phyloP scores from a whole-genome alignment of 164 flowering plant species.

The Nymphaea thermarum region DNA sequence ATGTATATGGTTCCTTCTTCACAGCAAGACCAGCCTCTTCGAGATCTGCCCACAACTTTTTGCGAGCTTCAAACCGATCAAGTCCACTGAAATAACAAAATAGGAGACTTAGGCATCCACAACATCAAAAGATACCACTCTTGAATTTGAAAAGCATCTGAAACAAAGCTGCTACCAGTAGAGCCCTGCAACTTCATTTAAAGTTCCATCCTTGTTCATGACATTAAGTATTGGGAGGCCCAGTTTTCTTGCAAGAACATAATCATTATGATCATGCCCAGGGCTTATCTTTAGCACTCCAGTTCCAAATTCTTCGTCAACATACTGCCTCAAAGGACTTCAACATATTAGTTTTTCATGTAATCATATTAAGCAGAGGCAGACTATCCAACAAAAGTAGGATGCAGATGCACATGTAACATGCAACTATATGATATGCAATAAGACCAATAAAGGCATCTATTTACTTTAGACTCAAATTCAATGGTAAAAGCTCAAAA shows the following conservation, averaged over 20 bases:
- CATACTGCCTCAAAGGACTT: constrained; percentile 35
- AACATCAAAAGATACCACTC: constrained; percentile 3
- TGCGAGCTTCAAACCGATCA: constrained; percentile 93
- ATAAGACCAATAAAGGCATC: too few species aligned
- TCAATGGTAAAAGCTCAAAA: too few species aligned
- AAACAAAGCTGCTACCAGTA: constrained; percentile 34
- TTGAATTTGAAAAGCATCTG: background rate
- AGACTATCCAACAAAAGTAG: too few species aligned
- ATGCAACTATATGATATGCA: too few species aligned
- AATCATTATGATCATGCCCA: constrained; percentile 97
- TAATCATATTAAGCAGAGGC: too few species aligned
- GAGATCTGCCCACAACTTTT: constrained; percentile 86
- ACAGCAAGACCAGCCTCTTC: constrained; percentile 87
- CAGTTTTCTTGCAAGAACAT: constrained; percentile 84
- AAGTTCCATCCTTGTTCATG: constrained; percentile 97
- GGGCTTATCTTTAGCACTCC: constrained; percentile 98
- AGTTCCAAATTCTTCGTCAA: constrained; percentile 95
- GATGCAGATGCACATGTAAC: too few species aligned
- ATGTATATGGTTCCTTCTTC: constrained; percentile 66
- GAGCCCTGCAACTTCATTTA: constrained; percentile 86
- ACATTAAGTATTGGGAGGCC: constrained; percentile 95
- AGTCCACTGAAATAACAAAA: constrained; percentile 48
- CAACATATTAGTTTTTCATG: constrained; percentile 3
- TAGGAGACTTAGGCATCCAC: background rate
- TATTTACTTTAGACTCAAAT: too few species aligned